These are phyloP conservation scores for Coemansia sp. DNA, from an alignment of 192 early-diverging fungal genomes.

Conservation along the genomic window DNA sequence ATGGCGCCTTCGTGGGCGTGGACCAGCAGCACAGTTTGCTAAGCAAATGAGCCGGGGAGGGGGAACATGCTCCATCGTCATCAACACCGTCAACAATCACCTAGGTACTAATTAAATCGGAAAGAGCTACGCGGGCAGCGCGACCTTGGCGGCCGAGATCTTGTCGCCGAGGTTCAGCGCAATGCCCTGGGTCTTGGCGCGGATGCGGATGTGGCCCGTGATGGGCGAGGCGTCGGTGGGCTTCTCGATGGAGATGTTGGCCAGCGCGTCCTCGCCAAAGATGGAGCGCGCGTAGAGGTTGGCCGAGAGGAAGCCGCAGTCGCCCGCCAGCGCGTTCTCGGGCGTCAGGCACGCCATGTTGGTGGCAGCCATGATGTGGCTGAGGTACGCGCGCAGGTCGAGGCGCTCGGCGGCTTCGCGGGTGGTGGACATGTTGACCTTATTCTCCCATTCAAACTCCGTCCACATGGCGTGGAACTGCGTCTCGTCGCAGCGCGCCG, in stretches of 20 bases:
- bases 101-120: not conserved
- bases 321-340: constrained; percentile 82
- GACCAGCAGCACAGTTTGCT: not conserved
- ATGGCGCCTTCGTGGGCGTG: no score
- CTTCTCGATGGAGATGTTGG: constrained; percentile 92
- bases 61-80: no score
- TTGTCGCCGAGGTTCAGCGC: constrained; percentile 89
- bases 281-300: constrained; percentile 95
- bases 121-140: constrained; percentile 5
- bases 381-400: constrained; percentile 80
- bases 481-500: constrained; percentile 82
- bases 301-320: constrained; percentile 96
- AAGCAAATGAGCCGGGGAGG: no score
- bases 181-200: constrained; percentile 98
- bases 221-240: constrained; percentile 68
- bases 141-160: constrained; percentile 54
- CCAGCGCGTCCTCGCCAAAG: constrained; percentile 98
- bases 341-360: constrained; percentile 99
- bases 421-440: constrained; percentile 95
- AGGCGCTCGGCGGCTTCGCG: constrained; percentile 61
- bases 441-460: constrained; percentile 99
- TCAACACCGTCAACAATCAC: not conserved
- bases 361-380: constrained; percentile 92
- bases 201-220: constrained; percentile 93
- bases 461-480: constrained; percentile 98